Base-by-base conservation (phyloP, 2,329 filamentous ascomycete genomes). In the Fusarium staphyleae region DNA sequence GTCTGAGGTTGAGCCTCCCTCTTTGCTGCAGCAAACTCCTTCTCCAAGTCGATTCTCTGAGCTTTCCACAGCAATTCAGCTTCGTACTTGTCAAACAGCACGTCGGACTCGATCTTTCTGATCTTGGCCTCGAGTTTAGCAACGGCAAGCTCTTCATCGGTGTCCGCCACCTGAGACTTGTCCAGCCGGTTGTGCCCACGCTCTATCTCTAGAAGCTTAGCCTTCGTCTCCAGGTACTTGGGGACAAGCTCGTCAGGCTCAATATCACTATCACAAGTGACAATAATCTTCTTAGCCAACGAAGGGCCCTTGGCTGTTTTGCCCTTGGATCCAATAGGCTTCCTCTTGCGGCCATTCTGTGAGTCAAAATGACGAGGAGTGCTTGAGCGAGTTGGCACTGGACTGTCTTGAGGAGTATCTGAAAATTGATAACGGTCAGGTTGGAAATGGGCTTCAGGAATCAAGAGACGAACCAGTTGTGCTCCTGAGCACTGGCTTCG, bases 171-270 rank as follows among this genome's bases (percentile, higher is more conserved):
- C 50, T 47, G 63, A 6, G 55, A 57, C 50, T 58, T 60, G 30
- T 57, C 70, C 10, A 40, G 10, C 13, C 35, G 53, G 8, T 42
- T 48, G 18, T 52, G 57, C 26, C 54, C 60, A 11, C 85, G 80
- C 58, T 87, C 81, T 13, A 87, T 71, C 37, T 80, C 78, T 71
- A 87, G 89, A n/a, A 88, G 77, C 59, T 79, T 87, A 46, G 82
- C 77, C 72, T 91, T 93, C 14, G 90, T 83, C 13, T 87, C 84
- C 15, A 99, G 66, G 72, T 93, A 98, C 53, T 86, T 84, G 1
- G 90, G 87, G 19, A 93, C 78, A 50, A 93, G 77, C 33, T 88
- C 83, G 58, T 93, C 88, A 2, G 89, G 88, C 59, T 92, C 88
- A 63, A 91, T 84, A 55, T 90, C 87, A 65, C 84, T 85, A 67